These are phyloP conservation scores for Trichoderma semiorbis DNA, from an alignment of 2,329 filamentous ascomycete genomes.

Conservation along the genomic window DNA sequence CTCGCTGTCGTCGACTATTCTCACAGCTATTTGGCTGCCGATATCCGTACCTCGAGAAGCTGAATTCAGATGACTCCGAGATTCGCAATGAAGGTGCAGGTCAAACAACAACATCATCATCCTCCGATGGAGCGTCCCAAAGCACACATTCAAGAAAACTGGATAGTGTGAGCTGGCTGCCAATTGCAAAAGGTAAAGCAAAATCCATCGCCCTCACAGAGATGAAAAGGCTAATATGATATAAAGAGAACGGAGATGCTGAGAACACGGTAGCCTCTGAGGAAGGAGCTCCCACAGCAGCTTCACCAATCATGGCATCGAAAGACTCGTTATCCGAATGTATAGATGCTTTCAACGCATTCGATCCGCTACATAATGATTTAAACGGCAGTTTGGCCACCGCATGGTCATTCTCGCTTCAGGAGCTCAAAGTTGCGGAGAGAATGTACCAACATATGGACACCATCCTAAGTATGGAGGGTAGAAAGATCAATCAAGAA, in stretches of 20 bases:
- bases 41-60: slow-evolving; percentile 19
- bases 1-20: slow-evolving; percentile 17
- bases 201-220: background rate
- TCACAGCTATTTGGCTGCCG: slow-evolving; percentile 23
- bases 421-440: slow-evolving; percentile 2
- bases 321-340: background rate
- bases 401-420: background rate
- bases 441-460: slow-evolving; percentile 9
- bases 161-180: background rate
- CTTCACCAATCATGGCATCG: background rate
- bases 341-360: slow-evolving; percentile 16
- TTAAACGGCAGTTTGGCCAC: background rate
- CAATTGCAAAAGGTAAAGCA: background rate
- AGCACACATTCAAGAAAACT: background rate
- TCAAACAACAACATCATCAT: background rate
- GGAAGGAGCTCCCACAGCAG: background rate
- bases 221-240: background rate
- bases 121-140: background rate
- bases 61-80: background rate
- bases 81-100: background rate
- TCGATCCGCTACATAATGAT: background rate
- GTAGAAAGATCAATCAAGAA: background rate
- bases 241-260: background rate
- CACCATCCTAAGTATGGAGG: background rate
- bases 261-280: background rate